Conservation (phyloP, 768 basidiomycete genomes). For the Amanita subjunquillea region DNA sequence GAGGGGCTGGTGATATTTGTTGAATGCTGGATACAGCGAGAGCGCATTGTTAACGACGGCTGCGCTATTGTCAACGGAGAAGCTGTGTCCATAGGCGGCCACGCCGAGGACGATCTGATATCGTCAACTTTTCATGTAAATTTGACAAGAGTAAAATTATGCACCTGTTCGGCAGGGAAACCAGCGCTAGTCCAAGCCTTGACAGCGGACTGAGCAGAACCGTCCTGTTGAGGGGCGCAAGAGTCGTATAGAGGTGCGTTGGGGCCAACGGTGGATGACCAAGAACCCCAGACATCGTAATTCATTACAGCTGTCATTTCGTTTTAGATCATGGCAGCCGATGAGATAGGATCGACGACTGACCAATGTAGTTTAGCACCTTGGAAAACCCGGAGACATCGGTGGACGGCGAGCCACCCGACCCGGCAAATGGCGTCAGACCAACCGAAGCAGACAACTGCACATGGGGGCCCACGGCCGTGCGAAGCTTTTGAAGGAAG, state of each 20-base stretch:
- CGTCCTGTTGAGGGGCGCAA: slow-evolving; percentile 51
- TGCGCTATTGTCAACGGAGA: slow-evolving; percentile 26
- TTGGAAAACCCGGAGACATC: slow-evolving; percentile 67
- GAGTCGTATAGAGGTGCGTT: slow-evolving; percentile 76
- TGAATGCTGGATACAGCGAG: slow-evolving; percentile 22
- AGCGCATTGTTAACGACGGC: slow-evolving; percentile 24
- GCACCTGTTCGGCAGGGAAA: slow-evolving; percentile 45
- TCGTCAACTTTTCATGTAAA: background rate
- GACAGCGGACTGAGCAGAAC: slow-evolving; percentile 68
- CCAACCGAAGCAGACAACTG: slow-evolving; percentile 44
- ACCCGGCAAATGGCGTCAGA: slow-evolving; percentile 28
- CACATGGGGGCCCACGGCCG: slow-evolving; percentile 37
- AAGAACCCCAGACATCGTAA: slow-evolving; percentile 45
- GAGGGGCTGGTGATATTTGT: slow-evolving; percentile 40
- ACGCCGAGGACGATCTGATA: slow-evolving; percentile 65
- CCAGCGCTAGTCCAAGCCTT: slow-evolving; percentile 65
- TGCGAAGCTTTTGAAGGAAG: slow-evolving; percentile 64
- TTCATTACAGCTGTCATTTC: slow-evolving; percentile 41
- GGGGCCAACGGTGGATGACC: slow-evolving; percentile 53
- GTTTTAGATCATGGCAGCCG: background rate
- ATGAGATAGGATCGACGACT: slow-evolving; percentile 4
- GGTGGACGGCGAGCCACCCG: slow-evolving; percentile 47
- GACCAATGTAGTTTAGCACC: slow-evolving; percentile 43
- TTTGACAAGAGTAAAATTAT: background rate
- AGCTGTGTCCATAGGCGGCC: slow-evolving; percentile 73